Conservation (phyloP, 768 basidiomycete genomes). For the Boletus tomentosulus region DNA sequence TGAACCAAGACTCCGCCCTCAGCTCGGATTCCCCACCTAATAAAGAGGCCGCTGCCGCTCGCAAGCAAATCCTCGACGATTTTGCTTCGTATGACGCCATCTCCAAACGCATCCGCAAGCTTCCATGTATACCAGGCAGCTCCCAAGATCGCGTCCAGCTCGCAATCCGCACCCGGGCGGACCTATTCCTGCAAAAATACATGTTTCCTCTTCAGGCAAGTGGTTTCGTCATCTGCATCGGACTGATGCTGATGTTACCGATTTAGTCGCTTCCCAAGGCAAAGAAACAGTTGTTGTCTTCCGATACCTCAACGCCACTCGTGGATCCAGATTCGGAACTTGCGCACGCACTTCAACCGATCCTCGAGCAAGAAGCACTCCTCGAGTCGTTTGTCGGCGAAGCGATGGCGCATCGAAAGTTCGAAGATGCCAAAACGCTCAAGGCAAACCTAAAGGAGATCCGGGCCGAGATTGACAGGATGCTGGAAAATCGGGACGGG, state of each 20-base stretch:
- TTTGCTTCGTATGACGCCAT: conserved; percentile 88
- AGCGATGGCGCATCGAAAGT: conserved; percentile 86
- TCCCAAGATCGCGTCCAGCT: conserved; percentile 83
- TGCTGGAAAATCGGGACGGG: conserved; percentile 39
- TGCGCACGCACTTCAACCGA: conserved; percentile 74
- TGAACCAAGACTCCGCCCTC: not conserved
- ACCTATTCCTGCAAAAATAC: conserved; percentile 79
- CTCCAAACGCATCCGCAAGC: conserved; percentile 74
- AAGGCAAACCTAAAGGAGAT: conserved; percentile 81
- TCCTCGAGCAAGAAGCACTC: conserved; percentile 91
- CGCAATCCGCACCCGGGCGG: conserved; percentile 74
- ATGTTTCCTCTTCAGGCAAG: conserved; percentile 57
- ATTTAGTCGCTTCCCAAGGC: conserved; percentile 47
- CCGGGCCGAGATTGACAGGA: conserved; percentile 71
- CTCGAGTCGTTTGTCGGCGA: conserved; percentile 89
- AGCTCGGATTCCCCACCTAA: conserved; percentile 50
- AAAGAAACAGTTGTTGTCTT: conserved; percentile 26
- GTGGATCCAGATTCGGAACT: conserved; percentile 66
- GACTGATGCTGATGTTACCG: not conserved
- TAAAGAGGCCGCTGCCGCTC: conserved; percentile 62
- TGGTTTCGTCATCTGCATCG: not conserved
- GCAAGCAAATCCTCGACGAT: conserved; percentile 79
- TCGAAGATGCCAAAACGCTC: conserved; percentile 89
- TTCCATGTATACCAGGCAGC: conserved; percentile 63
- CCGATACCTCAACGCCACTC: conserved; percentile 19